Conservation (phyloP, 371 early-diverging fungal species). For the Saksenaea vasiformis region DNA sequence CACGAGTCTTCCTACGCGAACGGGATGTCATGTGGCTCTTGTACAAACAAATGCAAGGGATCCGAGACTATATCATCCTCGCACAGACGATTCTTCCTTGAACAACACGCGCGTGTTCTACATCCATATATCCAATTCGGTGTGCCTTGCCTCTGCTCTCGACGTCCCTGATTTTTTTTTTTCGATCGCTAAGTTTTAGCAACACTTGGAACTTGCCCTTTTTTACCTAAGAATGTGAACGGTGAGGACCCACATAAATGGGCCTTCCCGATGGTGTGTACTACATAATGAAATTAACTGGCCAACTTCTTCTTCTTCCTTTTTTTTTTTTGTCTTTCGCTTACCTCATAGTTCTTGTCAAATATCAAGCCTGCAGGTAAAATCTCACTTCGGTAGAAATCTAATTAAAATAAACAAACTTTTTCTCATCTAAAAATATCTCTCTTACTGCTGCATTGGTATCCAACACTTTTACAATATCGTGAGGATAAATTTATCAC, state of each 20-base stretch:
- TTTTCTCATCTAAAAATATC: neutral
- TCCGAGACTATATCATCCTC: neutral
- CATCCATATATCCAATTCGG: slow-evolving; percentile 3
- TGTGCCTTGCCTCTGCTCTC: neutral
- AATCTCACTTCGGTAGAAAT: slow-evolving; percentile 70
- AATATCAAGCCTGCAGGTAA: slow-evolving; percentile 66
- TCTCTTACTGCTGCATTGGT: slow-evolving; percentile 70
- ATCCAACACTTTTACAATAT: slow-evolving; percentile 54
- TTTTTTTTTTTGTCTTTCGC: neutral
- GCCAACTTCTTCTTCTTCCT: neutral
- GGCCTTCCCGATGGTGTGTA: slow-evolving; percentile 37
- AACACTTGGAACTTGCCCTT: neutral
- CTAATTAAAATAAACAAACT: slow-evolving; percentile 12
- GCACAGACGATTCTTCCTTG: slow-evolving; percentile 5
- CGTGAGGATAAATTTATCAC: neutral
- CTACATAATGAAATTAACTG: slow-evolving; percentile 11
- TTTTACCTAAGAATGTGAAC: slow-evolving; percentile 14
- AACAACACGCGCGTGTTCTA: neutral
- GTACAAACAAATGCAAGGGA: slow-evolving; percentile 3
- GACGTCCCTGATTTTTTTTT: neutral
- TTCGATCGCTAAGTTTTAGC: neutral
- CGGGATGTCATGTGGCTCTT: slow-evolving; percentile 2
- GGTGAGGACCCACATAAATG: slow-evolving; percentile 36
- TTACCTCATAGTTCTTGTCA: slow-evolving; percentile 65
- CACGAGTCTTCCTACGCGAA: slow-evolving; percentile 2